phyloP scores from a whole-genome alignment of 306 rosid genomes.

The Rubus idaeus region DNA sequence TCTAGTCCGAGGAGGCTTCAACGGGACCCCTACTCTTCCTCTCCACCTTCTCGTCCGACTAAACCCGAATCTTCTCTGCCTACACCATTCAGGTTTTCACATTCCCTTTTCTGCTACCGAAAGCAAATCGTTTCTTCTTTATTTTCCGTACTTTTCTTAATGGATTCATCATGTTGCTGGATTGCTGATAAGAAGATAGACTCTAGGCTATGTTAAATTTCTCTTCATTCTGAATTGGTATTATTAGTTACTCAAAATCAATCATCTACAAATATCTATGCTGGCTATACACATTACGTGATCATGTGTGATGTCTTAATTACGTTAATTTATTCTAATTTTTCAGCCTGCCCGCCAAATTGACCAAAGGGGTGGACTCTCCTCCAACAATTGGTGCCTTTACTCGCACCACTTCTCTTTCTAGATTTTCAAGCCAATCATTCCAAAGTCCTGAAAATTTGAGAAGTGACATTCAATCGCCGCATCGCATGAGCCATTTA shows the following conservation, averaged over 20 bases:
- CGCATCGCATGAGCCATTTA: conserved; percentile 37
- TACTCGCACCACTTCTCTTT: conserved; percentile 33
- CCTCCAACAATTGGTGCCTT: conserved; percentile 55
- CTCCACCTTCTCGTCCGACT: conserved; percentile 35
- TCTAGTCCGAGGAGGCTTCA: conserved; percentile 56
- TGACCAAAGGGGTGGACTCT: conserved; percentile 49
- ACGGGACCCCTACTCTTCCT: conserved; percentile 28
- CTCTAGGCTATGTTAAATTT: neutral
- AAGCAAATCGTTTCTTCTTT: neutral
- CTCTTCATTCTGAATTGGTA: neutral
- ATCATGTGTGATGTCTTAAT: neutral
- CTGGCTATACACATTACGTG: neutral
- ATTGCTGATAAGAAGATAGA: neutral
- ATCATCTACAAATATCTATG: neutral
- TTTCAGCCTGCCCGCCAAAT: conserved; percentile 66
- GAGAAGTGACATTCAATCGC: conserved; percentile 30
- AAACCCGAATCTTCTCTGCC: conserved; percentile 35
- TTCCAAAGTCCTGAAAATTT: conserved; percentile 38
- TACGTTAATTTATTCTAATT: neutral
- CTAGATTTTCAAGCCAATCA: conserved; percentile 56
- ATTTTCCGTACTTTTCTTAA: neutral
- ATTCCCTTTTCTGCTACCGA: neutral
- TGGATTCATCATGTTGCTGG: neutral
- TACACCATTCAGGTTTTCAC: conserved; percentile 57
- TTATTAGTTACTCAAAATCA: neutral